Evolutionary conservation across 2,329 filamentous ascomycete species (phyloP).

Genomic region (Mycocentrospora acerina): DNA sequence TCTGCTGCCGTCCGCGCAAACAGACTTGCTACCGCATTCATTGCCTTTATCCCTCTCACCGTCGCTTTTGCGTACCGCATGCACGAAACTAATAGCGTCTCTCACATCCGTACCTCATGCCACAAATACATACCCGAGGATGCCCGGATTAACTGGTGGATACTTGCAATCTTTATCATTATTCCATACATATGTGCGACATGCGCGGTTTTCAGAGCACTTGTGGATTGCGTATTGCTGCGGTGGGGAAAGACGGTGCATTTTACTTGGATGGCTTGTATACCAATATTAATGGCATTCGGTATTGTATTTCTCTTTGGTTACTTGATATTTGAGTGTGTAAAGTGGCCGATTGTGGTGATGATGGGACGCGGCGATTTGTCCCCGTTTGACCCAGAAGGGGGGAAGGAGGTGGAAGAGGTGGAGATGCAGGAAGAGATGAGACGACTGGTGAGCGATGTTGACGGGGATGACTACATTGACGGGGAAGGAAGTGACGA

Average conservation of each 20-base stretch:
- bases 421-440: constrained; percentile 17
- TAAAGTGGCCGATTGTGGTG: constrained; percentile 4
- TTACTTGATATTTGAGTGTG: background rate
- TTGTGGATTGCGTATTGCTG: constrained; percentile 15
- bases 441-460: constrained; percentile 9
- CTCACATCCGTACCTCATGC: background rate
- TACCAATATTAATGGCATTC: constrained; percentile 9
- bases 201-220: constrained; percentile 10
- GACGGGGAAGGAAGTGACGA: constrained; percentile 1
- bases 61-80: constrained; percentile 15
- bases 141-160: constrained; percentile 8
- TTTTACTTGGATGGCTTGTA: constrained; percentile 12
- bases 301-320: constrained; percentile 3
- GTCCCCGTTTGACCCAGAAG: background rate
- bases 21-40: constrained; percentile 9
- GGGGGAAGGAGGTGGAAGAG: constrained; percentile 1
- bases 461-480: constrained; percentile 9
- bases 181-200: constrained; percentile 12
- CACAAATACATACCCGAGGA: background rate
- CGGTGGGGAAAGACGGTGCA: constrained; percentile 9
- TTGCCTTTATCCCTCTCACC: constrained; percentile 8
- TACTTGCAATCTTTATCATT: constrained; percentile 13
- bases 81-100: constrained; percentile 1
- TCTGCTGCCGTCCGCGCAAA: constrained; percentile 10
- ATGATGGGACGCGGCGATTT: constrained; percentile 10